Evolutionary conservation across 2,329 filamentous ascomycete genomes (phyloP), one percentile per base, ranked within the genome.

Genomic region (Eutypella sp.): DNA sequence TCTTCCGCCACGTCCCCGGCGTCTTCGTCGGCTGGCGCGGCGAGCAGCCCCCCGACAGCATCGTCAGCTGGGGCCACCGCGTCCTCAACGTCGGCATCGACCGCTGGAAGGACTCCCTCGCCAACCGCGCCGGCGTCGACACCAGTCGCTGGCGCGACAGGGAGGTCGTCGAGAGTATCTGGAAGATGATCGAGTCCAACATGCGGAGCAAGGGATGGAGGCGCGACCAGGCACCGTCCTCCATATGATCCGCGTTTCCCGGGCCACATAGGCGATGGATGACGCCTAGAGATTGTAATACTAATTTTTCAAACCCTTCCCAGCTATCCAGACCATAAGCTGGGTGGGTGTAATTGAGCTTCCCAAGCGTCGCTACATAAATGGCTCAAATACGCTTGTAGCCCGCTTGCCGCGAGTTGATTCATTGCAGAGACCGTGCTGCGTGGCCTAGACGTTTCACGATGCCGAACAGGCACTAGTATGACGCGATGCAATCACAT

Each of bases 11-110:
- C 61, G 87, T 89, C 2, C 75, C 89, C 13, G 93, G 93, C 46
- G 74, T 99, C 41, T 95, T 89, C 61, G 83, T 99, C 2, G 93
- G 93, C 3, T 97, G 90, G 89, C 81, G 87, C 50, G 90, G 88
- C 41, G 91, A 97, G 61, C 78, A 82, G 51, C 69, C 84, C 3
- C 93, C 93, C 1, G 79, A 86, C 44, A 84, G 81, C 36, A 84
- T 99, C 31, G 84, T 82, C 55, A 81, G 81, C 42, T 96, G 92
- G 87, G 92, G 93, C 1, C 81, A 92, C 50, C 85, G 87, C 36
- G 91, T 99, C 19, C 69, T 89, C 59, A 82, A 78, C 36, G 85
- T 86, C 42, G 79, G 81, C 41, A 79, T 99, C n/a, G 93, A 97
- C 61, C 86, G 92, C 59, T 95, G 86, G 81, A 84, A 82, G 34